Evolutionary conservation across 768 basidiomycete genomes (phyloP), one percentile per base, ranked within the genome.

Genomic region (Russula dissimulans): DNA sequence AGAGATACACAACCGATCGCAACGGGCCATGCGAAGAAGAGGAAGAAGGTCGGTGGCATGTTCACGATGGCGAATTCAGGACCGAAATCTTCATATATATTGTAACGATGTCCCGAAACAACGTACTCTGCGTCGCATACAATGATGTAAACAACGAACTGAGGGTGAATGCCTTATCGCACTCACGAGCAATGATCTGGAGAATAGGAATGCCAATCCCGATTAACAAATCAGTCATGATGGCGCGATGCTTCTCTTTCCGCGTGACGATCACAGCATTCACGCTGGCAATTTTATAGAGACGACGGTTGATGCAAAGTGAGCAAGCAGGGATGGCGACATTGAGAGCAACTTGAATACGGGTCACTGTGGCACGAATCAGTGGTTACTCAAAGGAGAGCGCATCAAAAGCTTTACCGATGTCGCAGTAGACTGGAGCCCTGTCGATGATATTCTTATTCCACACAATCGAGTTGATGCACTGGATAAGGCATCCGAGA

Each of bases 391-490:
- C 22, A 10, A 14, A 6, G 17, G 34, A 26, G 12, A 18, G 36
- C 4, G 14, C 38, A 36, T 38, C 7, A 17, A 29, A 4, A 14
- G 69, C 79, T 59, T 26, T 57, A 82, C 82, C 73, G 54, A 84
- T 79, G 67, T 84, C 83, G 66, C 83, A 82, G 78, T 79, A 84
- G 10, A 74, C 71, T 0, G 79, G 79, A 0, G 72, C 71, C 22
- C 61, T 63, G 56, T 83, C 75, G 8, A 76, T 74, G 8, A 77
- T 76, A 66, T 80, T 85, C 34, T 79, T 74, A 59, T 74, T 75
- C 90, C 90, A 93, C 12, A 91, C 67, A 45, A 89, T 72, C 3
- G 83, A 78, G 72, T 91, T 86, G 65, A 90, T 71, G 66, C 81
- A 84, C 54, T 76, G 71, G 55, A 78, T 78, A 45, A 91, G 77